Conservation (phyloP, 352 stramenopile genomes). For the Blastocystis sp. region DNA sequence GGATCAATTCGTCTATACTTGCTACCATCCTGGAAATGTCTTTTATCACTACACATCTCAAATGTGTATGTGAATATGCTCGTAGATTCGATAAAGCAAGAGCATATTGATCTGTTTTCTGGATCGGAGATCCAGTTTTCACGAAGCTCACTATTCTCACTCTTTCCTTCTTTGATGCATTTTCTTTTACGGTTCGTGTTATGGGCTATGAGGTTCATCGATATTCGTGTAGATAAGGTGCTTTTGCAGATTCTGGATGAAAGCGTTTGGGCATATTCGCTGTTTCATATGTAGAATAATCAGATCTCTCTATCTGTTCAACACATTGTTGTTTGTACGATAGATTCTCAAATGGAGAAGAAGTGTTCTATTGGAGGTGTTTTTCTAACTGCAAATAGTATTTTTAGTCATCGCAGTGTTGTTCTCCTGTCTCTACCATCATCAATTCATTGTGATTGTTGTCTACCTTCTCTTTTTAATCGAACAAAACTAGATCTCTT, state of each 20-base stretch:
- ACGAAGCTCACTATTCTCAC: neutral
- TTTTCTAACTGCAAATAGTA: neutral
- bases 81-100: neutral
- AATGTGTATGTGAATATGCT: neutral
- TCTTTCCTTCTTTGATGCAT: neutral
- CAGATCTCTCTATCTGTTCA: neutral
- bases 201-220: neutral
- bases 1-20: conserved; percentile 16
- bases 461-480: neutral
- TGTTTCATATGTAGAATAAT: neutral
- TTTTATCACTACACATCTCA: neutral
- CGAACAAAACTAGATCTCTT: neutral
- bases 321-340: neutral
- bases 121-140: too few species aligned
- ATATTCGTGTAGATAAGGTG: neutral
- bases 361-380: neutral
- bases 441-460: neutral
- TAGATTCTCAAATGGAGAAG: neutral
- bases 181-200: neutral
- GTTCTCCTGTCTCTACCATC: neutral
- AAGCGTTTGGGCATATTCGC: neutral
- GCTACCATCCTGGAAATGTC: neutral
- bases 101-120: neutral
- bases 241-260: neutral
- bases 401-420: too few species aligned